Evolutionary conservation across 2,329 filamentous ascomycete species (phyloP), one percentile per base, ranked within the genome.

Genomic region (Neofusicoccum kwambonambiense): DNA sequence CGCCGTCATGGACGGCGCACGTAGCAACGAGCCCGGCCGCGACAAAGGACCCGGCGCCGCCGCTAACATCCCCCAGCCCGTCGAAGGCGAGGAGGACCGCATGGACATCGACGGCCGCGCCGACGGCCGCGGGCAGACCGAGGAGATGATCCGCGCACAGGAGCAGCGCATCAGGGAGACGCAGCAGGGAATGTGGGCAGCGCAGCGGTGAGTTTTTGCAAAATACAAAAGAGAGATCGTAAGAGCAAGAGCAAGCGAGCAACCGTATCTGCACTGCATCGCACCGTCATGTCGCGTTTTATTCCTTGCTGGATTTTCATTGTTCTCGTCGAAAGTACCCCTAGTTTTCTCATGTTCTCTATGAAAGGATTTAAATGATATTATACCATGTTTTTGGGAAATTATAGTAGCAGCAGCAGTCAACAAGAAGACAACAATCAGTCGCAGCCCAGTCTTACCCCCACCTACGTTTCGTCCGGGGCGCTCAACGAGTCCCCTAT

Each of bases 1-100:
- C 11, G 78, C 84, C 52, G 86, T 88, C 82, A 86, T 87, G 84
- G 86, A 89, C 65, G 86, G 86, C 4, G 82, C 83, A 4, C 80
- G 83, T 74, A 85, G 83, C 50, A 79, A 82, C 58, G 84, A 88
- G 69, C 87, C 87, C 15, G 60, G 19, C 5, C n/a, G 64, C 2
- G 60, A 64, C 17, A 31, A 7, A 3, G 70, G 35, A 54, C 54
- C 63, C 63, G 50, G 67, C 56, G 52, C 65, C 71, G 66, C 13
- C 71, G 66, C 13, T 3, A 41, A 42, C 8, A 57, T 45, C 27
- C 67, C 58, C 22, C 58, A 44, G 34, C 66, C 64, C 1, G 45
- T 64, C 31, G 54, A 60, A 13, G 63, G 52, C 17, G 60, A 52
- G 17, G 39, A 63, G 47, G 66, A 66, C 31, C 58, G 72, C 65